Conservation (phyloP, 179 eudicot species). For the Spinacia oleracea region DNA sequence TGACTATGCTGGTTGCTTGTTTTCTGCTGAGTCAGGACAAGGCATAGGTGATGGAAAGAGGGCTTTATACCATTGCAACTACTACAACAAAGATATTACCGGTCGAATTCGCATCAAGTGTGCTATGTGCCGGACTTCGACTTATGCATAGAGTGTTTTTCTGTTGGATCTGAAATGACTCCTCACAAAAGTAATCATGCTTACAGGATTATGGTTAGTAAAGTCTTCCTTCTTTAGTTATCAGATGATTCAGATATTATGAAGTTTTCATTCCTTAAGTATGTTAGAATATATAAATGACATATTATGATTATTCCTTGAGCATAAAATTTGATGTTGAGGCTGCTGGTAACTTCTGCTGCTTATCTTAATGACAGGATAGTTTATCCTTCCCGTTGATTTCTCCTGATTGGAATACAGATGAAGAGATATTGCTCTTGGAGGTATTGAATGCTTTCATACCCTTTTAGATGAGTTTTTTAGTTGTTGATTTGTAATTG, state of each 20-base stretch:
- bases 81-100: conserved; percentile 73
- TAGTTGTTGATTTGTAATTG: too few relatives aligned
- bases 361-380: conserved; percentile 44
- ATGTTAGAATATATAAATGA: neutral
- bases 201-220: conserved; percentile 47
- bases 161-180: conserved; percentile 40
- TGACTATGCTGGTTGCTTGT: conserved; percentile 3
- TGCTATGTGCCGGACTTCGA: conserved; percentile 56
- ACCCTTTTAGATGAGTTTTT: conserved; percentile 14
- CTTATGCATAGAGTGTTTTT: conserved; percentile 42
- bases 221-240: neutral
- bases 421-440: conserved; percentile 75
- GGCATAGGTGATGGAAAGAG: conserved; percentile 61
- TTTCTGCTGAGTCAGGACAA: conserved; percentile 37
- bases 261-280: neutral
- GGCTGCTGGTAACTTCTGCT: neutral
- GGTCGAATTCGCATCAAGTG: conserved; percentile 79
- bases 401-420: conserved; percentile 80
- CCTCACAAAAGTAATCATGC: conserved; percentile 44
- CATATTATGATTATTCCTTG: neutral
- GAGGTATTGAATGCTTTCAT: conserved; percentile 50
- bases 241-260: neutral
- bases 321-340: neutral
- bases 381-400: conserved; percentile 72
- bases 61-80: conserved; percentile 78